phyloP scores from a whole-genome alignment of 371 early-diverging fungal species.

The Zancudomyces culisetae region DNA sequence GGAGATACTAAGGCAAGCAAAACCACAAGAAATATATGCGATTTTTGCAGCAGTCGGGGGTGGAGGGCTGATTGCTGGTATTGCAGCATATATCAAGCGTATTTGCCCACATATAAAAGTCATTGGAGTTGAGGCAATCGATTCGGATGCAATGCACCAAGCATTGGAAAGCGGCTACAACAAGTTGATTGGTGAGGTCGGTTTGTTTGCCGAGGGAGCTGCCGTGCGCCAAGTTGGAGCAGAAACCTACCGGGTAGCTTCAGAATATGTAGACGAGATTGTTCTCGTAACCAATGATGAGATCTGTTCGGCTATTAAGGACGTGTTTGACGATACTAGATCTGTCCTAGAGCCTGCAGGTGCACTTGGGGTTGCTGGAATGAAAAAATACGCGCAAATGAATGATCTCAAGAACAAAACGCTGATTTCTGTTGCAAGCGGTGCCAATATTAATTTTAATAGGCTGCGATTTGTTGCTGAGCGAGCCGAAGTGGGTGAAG shows the following conservation, averaged over 20 bases:
- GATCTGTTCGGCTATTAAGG: conserved; percentile 95
- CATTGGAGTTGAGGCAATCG: conserved; percentile 79
- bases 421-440: conserved; percentile 63
- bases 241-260: conserved; percentile 64
- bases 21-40: conserved; percentile 43
- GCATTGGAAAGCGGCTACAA: conserved; percentile 43
- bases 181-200: conserved; percentile 54
- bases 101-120: conserved; percentile 65
- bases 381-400: conserved; percentile 51
- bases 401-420: conserved; percentile 26
- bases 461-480: conserved; percentile 88
- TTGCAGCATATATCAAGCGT: conserved; percentile 77
- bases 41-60: conserved; percentile 86
- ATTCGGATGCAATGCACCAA: conserved; percentile 76
- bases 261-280: conserved; percentile 51
- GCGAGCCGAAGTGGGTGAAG: conserved; percentile 78
- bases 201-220: conserved; percentile 92
- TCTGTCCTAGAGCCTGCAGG: conserved; percentile 90
- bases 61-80: conserved; percentile 84
- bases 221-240: conserved; percentile 80
- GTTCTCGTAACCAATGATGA: conserved; percentile 85
- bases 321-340: conserved; percentile 90
- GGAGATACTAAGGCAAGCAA: conserved; percentile 72
- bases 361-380: conserved; percentile 71
- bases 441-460: conserved; percentile 97